These are phyloP conservation scores for Taphrina communis DNA, from an alignment of 1,139 yeast species.

Conservation along the genomic window DNA sequence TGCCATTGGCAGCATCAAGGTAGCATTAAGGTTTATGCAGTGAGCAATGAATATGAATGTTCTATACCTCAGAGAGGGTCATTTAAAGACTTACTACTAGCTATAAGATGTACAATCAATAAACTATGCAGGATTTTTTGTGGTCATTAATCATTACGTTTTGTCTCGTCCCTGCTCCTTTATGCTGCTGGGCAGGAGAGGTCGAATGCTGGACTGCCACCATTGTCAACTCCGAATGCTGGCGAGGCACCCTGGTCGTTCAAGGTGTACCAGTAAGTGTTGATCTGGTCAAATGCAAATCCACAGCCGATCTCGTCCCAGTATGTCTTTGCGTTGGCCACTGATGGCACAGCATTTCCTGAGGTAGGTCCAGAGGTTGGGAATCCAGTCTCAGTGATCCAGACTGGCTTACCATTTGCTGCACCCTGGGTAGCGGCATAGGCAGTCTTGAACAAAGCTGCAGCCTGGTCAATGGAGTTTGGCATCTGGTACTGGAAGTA, in stretches of 20 bases:
- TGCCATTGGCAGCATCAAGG: no score
- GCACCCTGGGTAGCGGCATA: slow-evolving; percentile 85
- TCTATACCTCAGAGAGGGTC: no score
- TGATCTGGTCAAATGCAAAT: slow-evolving; percentile 23
- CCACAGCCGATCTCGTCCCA: slow-evolving; percentile 31
- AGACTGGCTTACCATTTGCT: slow-evolving; percentile 56
- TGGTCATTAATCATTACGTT: slow-evolving; percentile 11
- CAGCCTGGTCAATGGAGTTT: slow-evolving; percentile 90
- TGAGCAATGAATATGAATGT: no score
- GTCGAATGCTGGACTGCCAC: slow-evolving; percentile 21
- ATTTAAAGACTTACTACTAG: no score
- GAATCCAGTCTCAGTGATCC: slow-evolving; percentile 99
- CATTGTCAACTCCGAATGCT: slow-evolving; percentile 22
- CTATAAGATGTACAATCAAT: background rate
- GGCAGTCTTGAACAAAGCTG: slow-evolving; percentile 79
- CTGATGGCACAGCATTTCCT: slow-evolving; percentile 43
- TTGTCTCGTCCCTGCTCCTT: background rate
- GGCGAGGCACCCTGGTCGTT: slow-evolving; percentile 22
- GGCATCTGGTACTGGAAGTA: slow-evolving; percentile 97
- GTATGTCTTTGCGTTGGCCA: slow-evolving; percentile 20
- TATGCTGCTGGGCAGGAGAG: slow-evolving; percentile 22
- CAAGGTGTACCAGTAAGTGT: slow-evolving; percentile 25
- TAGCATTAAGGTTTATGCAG: no score
- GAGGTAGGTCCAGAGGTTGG: slow-evolving; percentile 84
- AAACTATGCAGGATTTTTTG: background rate